Evolutionary conservation across 345 rosid genomes (phyloP).

Genomic region (Psidium friedrichsthalianum): DNA sequence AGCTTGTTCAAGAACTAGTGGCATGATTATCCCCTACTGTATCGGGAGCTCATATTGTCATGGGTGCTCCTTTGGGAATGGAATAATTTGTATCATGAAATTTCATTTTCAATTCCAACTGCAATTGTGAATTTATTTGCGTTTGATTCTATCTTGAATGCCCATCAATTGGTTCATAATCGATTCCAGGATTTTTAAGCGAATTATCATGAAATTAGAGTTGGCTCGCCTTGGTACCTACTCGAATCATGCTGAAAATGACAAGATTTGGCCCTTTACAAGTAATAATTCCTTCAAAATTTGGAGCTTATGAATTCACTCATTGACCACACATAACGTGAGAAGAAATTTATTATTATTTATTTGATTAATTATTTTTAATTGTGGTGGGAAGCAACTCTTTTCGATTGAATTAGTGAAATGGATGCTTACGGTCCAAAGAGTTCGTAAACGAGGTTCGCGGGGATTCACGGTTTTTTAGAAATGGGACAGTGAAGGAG

Average conservation of each 20-base stretch:
- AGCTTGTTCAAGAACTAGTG: neutral
- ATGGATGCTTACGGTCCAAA: neutral
- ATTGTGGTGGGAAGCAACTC: neutral
- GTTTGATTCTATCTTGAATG: neutral
- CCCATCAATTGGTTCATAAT: neutral
- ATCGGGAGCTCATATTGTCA: neutral
- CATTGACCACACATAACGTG: rapidly evolving
- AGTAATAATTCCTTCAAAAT: neutral
- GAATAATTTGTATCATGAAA: neutral
- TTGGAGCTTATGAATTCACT: neutral
- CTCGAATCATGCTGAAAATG: neutral
- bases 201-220: neutral
- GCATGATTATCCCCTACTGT: neutral
- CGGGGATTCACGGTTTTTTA: neutral
- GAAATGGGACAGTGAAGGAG: neutral
- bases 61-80: neutral
- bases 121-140: neutral
- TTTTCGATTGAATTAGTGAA: neutral
- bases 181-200: neutral
- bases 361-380: neutral
- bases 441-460: neutral
- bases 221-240: neutral
- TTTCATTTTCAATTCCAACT: neutral
- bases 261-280: neutral
- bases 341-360: no score